These are phyloP conservation scores for Candida dubliniensis DNA, from an alignment of 1,139 yeast species.

Conservation along the genomic window DNA sequence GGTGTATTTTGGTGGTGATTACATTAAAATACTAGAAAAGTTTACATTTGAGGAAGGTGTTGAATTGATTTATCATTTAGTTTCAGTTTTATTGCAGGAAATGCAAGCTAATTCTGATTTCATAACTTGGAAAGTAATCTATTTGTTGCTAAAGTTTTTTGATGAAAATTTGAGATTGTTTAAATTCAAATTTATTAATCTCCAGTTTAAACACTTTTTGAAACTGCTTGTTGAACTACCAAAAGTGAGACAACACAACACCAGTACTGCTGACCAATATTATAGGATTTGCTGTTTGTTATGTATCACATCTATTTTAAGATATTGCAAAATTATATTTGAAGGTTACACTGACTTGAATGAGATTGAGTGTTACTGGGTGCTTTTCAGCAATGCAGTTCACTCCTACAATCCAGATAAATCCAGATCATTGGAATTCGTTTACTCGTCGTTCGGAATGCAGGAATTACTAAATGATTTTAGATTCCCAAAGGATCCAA, in stretches of 20 bases:
- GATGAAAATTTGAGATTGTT: conserved; percentile 16
- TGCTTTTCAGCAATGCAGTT: neutral
- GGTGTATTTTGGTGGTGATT: conserved; percentile 23
- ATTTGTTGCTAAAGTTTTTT: conserved; percentile 25
- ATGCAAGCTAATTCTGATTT: conserved; percentile 18
- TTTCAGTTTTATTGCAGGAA: conserved; percentile 31
- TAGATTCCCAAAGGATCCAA: neutral
- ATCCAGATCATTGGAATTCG: neutral
- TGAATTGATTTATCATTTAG: conserved; percentile 29
- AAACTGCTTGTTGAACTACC: conserved; percentile 1
- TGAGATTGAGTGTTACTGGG: conserved; percentile 1
- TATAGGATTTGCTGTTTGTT: conserved; percentile 17
- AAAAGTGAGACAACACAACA: neutral
- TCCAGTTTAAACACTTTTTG: conserved; percentile 6
- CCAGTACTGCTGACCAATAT: conserved; percentile 1
- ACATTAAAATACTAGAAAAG: conserved; percentile 21
- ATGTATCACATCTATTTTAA: conserved; percentile 17
- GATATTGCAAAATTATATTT: conserved; percentile 19
- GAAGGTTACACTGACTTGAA: conserved; percentile 38
- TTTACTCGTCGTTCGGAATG: conserved; percentile 1
- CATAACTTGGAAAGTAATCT: conserved; percentile 33
- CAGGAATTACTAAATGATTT: neutral
- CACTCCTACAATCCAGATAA: neutral
- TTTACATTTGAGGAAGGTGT: conserved; percentile 25
- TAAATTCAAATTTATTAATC: conserved; percentile 19